Evolutionary conservation across 2,329 filamentous ascomycete species (phyloP).

Genomic region (Calonectria honghensis): DNA sequence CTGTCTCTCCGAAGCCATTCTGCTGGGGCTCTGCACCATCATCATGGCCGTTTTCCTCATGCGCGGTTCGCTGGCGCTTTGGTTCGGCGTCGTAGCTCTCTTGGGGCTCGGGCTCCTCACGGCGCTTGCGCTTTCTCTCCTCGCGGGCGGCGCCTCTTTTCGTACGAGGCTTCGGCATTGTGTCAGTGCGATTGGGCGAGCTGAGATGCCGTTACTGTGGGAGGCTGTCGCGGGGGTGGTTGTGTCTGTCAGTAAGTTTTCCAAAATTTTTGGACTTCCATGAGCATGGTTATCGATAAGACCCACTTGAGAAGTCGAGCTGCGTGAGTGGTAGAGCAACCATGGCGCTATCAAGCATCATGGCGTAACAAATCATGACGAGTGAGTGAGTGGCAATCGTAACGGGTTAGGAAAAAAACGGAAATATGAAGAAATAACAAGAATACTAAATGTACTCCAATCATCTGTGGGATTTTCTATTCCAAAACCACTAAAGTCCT

Average conservation of each 20-base stretch:
- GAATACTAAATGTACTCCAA: neutral
- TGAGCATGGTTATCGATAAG: constrained; percentile 48
- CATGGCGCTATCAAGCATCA: neutral
- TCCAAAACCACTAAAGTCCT: neutral
- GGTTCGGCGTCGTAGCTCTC: constrained; percentile 48
- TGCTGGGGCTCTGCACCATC: constrained; percentile 52
- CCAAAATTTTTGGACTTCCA: constrained; percentile 37
- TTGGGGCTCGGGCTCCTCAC: constrained; percentile 53
- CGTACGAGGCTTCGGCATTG: constrained; percentile 67
- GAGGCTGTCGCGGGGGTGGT: constrained; percentile 46
- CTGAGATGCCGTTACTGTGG: constrained; percentile 22
- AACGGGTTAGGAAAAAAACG: neutral
- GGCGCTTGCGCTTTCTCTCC: constrained; percentile 64
- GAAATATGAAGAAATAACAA: neutral
- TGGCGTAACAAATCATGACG: neutral
- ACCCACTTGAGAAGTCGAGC: neutral
- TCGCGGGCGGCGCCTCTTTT: constrained; percentile 63
- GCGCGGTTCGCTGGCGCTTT: constrained; percentile 54
- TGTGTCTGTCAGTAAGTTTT: constrained; percentile 46
- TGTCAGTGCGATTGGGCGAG: constrained; percentile 42
- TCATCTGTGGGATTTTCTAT: neutral
- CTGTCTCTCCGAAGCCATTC: constrained; percentile 70
- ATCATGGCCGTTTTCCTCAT: constrained; percentile 49
- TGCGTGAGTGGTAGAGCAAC: neutral
- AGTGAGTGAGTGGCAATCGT: neutral